Conservation (phyloP, 345 rosid genomes). For the Cardamine chenopodiifolia region DNA sequence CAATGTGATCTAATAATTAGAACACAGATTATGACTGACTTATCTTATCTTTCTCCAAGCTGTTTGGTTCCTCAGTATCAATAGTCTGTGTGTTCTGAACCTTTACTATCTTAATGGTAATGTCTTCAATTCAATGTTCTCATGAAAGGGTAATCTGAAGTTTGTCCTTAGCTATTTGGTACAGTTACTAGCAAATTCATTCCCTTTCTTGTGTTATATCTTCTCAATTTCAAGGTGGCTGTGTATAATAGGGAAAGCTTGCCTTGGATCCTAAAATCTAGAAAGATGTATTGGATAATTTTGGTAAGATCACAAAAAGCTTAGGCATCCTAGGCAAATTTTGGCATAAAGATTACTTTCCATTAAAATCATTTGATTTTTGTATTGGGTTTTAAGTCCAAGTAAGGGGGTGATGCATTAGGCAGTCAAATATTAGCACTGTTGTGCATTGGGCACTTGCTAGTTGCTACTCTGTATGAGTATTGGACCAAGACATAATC, state of each 20-base stretch:
- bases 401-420: slow-evolving; percentile 15
- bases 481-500: no score
- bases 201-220: neutral
- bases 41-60: slow-evolving; percentile 20
- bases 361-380: slow-evolving; percentile 11
- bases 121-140: neutral
- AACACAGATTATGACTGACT: neutral
- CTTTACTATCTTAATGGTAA: slow-evolving; percentile 16
- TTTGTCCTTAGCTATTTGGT: slow-evolving; percentile 1
- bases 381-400: neutral
- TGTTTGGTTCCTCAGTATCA: slow-evolving; percentile 15
- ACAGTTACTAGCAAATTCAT: neutral
- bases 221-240: neutral
- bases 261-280: neutral
- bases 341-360: neutral
- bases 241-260: neutral
- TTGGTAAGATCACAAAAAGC: neutral
- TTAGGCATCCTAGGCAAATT: neutral
- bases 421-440: slow-evolving; percentile 66
- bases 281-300: neutral
- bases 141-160: slow-evolving; percentile 4
- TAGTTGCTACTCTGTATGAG: slow-evolving; percentile 56
- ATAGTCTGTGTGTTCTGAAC: slow-evolving; percentile 29
- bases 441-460: slow-evolving; percentile 77
- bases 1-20: slow-evolving; percentile 7